A percentile compares a stretch with the other conserved stretches of the same genome.
Evolutionary conservation across 2,329 filamentous ascomycete species (phyloP).

Genomic region (Cladophialophora psammophila): DNA sequence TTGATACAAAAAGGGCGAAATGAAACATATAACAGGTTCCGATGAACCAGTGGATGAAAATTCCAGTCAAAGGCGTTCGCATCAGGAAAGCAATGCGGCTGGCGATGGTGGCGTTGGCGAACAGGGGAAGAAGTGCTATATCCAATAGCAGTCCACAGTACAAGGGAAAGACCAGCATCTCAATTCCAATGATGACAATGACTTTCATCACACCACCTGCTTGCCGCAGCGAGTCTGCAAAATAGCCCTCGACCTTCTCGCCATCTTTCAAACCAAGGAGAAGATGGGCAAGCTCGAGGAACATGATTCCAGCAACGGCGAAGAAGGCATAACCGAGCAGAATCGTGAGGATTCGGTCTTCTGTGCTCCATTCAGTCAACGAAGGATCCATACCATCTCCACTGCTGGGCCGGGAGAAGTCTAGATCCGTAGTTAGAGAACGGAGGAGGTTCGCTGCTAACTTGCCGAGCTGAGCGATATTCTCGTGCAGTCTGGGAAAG

Average conservation of each 20-base stretch:
- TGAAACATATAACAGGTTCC: slow-evolving; percentile 99
- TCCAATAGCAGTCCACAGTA: slow-evolving; percentile 95
- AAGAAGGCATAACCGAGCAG: slow-evolving; percentile 81
- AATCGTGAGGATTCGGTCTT: slow-evolving; percentile 76
- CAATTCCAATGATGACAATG: slow-evolving; percentile 96
- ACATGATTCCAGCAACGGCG: slow-evolving; percentile 76
- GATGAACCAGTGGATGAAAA: slow-evolving; percentile 98
- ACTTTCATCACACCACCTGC: slow-evolving; percentile 98
- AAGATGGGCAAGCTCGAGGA: slow-evolving; percentile 75
- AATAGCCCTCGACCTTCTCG: slow-evolving; percentile 71
- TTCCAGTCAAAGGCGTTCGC: slow-evolving; percentile 82
- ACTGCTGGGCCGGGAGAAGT: slow-evolving; percentile 3
- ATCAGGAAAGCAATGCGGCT: slow-evolving; percentile 80
- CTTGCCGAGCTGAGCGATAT: slow-evolving; percentile 7
- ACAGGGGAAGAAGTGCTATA: slow-evolving; percentile 84
- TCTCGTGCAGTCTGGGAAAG: background rate
- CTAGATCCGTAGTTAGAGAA: slow-evolving; percentile 21
- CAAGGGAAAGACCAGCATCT: slow-evolving; percentile 96
- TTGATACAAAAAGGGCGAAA: slow-evolving; percentile 96
- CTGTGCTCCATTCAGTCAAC: slow-evolving; percentile 72
- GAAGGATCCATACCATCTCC: slow-evolving; percentile 55
- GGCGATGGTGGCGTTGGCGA: slow-evolving; percentile 78
- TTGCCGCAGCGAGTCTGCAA: slow-evolving; percentile 86
- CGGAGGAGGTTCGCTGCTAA: background rate
- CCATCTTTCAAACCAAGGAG: slow-evolving; percentile 66